phyloP scores from a whole-genome alignment of 306 rosid genomes.

The Lathyrus oleraceus region DNA sequence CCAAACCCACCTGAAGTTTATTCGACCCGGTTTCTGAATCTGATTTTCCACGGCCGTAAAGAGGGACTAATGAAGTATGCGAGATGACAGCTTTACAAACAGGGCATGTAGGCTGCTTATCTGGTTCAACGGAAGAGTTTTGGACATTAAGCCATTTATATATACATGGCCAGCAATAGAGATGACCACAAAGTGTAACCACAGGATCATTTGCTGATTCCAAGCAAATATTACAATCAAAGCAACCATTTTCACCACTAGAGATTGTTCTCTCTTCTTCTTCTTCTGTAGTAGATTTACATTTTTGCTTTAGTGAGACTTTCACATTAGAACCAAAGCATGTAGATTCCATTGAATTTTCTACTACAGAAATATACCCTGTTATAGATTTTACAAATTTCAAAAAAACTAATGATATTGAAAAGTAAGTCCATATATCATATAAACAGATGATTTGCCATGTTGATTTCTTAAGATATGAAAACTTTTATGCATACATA shows the following conservation, averaged over 20 bases:
- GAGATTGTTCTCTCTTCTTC: conserved; percentile 34
- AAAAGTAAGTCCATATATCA: background rate
- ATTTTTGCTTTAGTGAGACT: conserved; percentile 49
- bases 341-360: conserved; percentile 50
- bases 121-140: conserved; percentile 46
- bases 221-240: conserved; percentile 89
- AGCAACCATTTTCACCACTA: conserved; percentile 53
- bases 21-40: conserved; percentile 39
- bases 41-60: conserved; percentile 74
- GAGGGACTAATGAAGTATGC: conserved; percentile 71
- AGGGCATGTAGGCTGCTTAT: conserved; percentile 62
- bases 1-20: conserved; percentile 51
- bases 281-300: conserved; percentile 47
- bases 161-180: conserved; percentile 94
- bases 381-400: conserved; percentile 27
- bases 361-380: conserved; percentile 47
- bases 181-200: conserved; percentile 91
- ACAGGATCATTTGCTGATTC: conserved; percentile 87
- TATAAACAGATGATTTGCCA: conserved; percentile 11
- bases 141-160: conserved; percentile 81
- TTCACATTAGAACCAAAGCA: conserved; percentile 49
- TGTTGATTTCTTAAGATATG: conserved; percentile 1
- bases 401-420: conserved; percentile 2
- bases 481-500: background rate
- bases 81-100: conserved; percentile 82